Percentiles rank a stretch among this genome's conserved stretches.
Conservation (phyloP, 1,284 basidiomycete genomes). For the Puccinia triticina region DNA sequence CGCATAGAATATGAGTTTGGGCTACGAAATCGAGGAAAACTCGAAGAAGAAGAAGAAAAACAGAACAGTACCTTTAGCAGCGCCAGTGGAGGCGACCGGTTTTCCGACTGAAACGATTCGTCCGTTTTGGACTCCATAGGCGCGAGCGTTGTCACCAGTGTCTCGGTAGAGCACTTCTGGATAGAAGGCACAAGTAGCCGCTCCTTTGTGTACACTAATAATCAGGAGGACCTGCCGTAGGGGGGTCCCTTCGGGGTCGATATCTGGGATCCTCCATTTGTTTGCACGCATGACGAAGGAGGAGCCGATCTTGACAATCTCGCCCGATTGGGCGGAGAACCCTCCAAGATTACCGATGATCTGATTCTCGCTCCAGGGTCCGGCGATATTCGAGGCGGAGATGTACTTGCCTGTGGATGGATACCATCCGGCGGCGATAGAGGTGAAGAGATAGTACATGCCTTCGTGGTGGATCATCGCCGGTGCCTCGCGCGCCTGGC, state of each 20-base stretch:
- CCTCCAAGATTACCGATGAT: background rate
- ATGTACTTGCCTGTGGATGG: conserved; percentile 17
- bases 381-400: conserved; percentile 3
- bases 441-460: conserved; percentile 23
- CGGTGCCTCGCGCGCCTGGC: conserved; percentile 7
- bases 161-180: background rate
- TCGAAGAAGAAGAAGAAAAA: background rate
- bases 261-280: conserved; percentile 16
- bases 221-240: conserved; percentile 1
- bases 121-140: conserved; percentile 22
- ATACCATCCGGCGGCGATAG: conserved; percentile 24
- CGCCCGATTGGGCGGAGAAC: conserved; percentile 20
- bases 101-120: conserved; percentile 1
- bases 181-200: conserved; percentile 18
- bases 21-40: too few relatives aligned
- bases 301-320: conserved; percentile 6
- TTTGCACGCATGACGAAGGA: background rate
- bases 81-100: background rate
- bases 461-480: background rate
- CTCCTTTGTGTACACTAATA: background rate
- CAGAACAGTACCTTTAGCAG: background rate
- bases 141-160: background rate
- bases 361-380: conserved; percentile 26
- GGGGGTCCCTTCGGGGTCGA: background rate
- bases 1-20: background rate